Percentiles rank a stretch among this genome's conserved stretches.
Conservation (phyloP, 768 basidiomycete genomes). For the Botryobasidium botryosum region DNA sequence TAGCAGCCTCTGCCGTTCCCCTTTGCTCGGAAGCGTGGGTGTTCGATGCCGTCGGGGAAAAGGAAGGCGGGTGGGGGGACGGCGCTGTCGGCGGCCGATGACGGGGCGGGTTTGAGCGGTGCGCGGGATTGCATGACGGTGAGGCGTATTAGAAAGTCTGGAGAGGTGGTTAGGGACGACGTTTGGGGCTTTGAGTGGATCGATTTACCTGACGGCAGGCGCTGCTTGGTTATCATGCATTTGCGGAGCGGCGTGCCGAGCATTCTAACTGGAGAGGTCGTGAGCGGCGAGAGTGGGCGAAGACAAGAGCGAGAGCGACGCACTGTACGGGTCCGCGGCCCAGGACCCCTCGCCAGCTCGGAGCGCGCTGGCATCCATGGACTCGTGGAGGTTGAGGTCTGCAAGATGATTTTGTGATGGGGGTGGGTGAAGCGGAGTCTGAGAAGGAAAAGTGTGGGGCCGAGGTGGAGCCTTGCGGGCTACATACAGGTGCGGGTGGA, state of each 20-base stretch:
- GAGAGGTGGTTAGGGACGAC: not conserved
- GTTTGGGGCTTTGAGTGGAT: not conserved
- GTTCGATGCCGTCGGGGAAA: constrained; percentile 48
- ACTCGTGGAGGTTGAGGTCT: too few relatives aligned
- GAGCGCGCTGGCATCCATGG: too few relatives aligned
- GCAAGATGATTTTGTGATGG: too few relatives aligned
- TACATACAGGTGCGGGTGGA: too few relatives aligned
- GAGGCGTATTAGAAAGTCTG: constrained; percentile 54
- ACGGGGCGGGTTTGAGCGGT: constrained; percentile 12
- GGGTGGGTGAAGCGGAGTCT: too few relatives aligned
- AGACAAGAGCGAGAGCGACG: too few relatives aligned
- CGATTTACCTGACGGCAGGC: constrained; percentile 39
- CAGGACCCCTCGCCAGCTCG: too few relatives aligned
- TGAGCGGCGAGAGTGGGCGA: too few relatives aligned
- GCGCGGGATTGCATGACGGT: constrained; percentile 15
- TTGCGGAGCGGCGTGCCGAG: constrained; percentile 42
- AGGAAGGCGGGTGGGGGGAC: constrained; percentile 17
- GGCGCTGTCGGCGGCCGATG: constrained; percentile 14
- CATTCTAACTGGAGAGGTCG: constrained; percentile 54
- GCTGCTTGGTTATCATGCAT: constrained; percentile 33
- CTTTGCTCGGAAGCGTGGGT: constrained; percentile 38
- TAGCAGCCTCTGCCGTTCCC: constrained; percentile 33
- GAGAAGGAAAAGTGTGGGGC: too few relatives aligned
- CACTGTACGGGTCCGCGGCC: too few relatives aligned
- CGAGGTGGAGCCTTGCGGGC: too few relatives aligned